These are phyloP conservation scores for Passalora sequoiae DNA, from an alignment of 2,329 filamentous ascomycete genomes.

Conservation along the genomic window DNA sequence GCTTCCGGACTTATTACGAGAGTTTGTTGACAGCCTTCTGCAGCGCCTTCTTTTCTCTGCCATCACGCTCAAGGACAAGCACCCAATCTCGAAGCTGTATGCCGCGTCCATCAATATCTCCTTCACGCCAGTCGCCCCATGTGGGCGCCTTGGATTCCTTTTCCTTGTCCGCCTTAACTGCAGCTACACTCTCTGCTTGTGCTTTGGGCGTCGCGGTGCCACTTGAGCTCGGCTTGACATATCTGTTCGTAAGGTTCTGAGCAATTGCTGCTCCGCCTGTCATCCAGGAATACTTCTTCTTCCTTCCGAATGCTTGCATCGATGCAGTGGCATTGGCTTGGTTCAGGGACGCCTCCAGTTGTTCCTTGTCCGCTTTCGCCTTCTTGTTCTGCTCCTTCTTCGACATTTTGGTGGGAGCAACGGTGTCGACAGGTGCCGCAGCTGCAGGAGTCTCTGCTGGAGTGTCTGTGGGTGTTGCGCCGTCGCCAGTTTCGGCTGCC, in stretches of 20 bases:
- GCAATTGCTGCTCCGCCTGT: slow-evolving; percentile 52
- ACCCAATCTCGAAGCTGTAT: slow-evolving; percentile 84
- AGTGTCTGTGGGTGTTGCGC: slow-evolving; percentile 12
- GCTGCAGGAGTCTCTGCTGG: slow-evolving; percentile 28
- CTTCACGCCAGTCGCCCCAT: slow-evolving; percentile 54
- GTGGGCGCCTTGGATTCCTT: slow-evolving; percentile 25
- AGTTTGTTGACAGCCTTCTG: slow-evolving; percentile 45
- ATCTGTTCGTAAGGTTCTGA: slow-evolving; percentile 50
- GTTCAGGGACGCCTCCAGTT: slow-evolving; percentile 48
- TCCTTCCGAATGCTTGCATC: slow-evolving; percentile 63
- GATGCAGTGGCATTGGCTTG: slow-evolving; percentile 79
- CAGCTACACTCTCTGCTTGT: slow-evolving; percentile 11
- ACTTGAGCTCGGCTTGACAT: slow-evolving; percentile 27
- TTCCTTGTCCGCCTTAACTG: slow-evolving; percentile 15
- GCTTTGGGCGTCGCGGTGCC: slow-evolving; percentile 28
- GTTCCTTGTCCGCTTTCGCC: slow-evolving; percentile 60
- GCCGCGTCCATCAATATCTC: slow-evolving; percentile 66
- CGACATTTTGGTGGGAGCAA: slow-evolving; percentile 59
- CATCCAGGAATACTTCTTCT: slow-evolving; percentile 70
- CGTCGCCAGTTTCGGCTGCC: slow-evolving; percentile 20
- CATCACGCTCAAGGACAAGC: slow-evolving; percentile 71
- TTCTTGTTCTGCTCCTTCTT: slow-evolving; percentile 85
- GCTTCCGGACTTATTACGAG: neutral
- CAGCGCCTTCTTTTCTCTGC: slow-evolving; percentile 59
- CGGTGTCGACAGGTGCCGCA: slow-evolving; percentile 28